Evolutionary conservation across 176 grass and related monocot genomes (phyloP).

Genomic region (Pontederia crassipes): DNA sequence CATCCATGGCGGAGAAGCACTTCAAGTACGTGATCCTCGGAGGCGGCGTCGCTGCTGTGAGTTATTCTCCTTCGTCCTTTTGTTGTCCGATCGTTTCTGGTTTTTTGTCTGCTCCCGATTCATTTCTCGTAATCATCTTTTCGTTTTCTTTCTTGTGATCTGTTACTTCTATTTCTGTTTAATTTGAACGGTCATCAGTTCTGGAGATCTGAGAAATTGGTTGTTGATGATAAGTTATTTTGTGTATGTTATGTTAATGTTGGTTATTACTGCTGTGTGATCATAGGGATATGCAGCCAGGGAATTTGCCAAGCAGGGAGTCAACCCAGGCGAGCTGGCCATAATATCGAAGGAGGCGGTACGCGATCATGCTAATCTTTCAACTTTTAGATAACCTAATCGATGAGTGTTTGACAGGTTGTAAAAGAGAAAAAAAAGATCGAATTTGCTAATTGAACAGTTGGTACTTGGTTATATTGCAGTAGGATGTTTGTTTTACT

Average conservation of each 20-base stretch:
- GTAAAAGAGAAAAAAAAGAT: no score
- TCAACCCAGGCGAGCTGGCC: slow-evolving; percentile 77
- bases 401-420: neutral
- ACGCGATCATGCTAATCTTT: neutral
- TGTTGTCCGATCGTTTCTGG: neutral
- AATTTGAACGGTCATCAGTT: no score
- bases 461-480: no score
- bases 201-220: no score
- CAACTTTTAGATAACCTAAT: neutral
- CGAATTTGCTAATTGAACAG: no score
- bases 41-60: slow-evolving; percentile 70
- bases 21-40: slow-evolving; percentile 95
- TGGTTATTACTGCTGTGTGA: neutral
- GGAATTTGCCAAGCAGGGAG: slow-evolving; percentile 66
- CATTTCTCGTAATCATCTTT: neutral
- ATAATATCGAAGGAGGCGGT: slow-evolving; percentile 95
- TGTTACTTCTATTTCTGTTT: no score
- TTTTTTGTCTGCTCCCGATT: neutral
- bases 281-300: slow-evolving; percentile 76
- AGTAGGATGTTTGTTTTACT: no score
- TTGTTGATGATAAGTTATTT: neutral
- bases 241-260: neutral
- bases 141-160: no score
- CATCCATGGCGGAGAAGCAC: slow-evolving; percentile 56
- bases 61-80: neutral